Percentiles rank a stretch among this genome's conserved stretches.
phyloP scores from a whole-genome alignment of 805 yeast species.

The Candida taoyuanica region DNA sequence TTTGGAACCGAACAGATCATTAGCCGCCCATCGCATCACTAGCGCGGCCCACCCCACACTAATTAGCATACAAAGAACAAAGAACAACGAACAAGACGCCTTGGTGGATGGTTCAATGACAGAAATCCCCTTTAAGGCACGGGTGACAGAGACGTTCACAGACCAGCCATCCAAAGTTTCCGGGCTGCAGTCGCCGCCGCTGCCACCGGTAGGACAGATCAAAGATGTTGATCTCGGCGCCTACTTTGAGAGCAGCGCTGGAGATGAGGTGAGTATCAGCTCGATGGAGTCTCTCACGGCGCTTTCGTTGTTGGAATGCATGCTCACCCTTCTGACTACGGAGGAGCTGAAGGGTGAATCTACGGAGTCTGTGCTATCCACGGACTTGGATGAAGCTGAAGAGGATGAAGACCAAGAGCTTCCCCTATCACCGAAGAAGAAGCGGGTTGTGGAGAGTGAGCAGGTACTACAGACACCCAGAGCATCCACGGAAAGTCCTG shows the following conservation, averaged over 20 bases:
- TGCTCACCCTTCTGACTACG: slow-evolving; percentile 1
- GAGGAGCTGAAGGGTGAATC: neutral
- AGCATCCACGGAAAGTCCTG: neutral
- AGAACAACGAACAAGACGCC: no score
- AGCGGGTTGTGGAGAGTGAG: slow-evolving; percentile 3
- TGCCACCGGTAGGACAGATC: slow-evolving; percentile 7
- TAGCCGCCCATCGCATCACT: no score
- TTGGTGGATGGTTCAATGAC: slow-evolving; percentile 5
- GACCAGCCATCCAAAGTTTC: slow-evolving; percentile 4
- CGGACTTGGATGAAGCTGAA: neutral
- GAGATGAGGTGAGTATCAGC: neutral
- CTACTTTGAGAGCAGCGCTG: slow-evolving; percentile 1
- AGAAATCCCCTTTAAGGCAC: slow-evolving; percentile 12
- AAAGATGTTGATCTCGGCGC: slow-evolving; percentile 12
- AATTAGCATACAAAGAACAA: no score
- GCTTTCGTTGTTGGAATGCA: slow-evolving; percentile 6
- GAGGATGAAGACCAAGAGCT: slow-evolving; percentile 4
- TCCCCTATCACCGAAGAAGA: slow-evolving; percentile 20
- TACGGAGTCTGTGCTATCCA: neutral
- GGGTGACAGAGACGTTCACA: slow-evolving; percentile 10
- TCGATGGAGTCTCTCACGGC: slow-evolving; percentile 10
- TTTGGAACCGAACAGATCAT: no score
- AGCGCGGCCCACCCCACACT: no score
- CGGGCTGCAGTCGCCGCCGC: slow-evolving; percentile 11
- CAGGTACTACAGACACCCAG: neutral